Conservation (phyloP, 192 early-diverging fungal species). For the Mortierella claussenii region DNA sequence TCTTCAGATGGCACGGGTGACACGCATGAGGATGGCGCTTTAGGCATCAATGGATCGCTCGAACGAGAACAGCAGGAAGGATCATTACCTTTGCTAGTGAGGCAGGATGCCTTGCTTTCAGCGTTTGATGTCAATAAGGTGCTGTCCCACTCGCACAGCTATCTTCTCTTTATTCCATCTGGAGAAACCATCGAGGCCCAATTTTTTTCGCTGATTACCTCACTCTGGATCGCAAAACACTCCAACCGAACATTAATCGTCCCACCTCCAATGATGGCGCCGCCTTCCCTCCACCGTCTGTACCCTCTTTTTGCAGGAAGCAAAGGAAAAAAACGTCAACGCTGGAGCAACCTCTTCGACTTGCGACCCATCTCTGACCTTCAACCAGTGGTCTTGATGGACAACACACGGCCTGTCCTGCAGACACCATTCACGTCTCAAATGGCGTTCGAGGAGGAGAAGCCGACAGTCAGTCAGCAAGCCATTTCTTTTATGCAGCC, state of each 20-base stretch:
- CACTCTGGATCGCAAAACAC: conserved; percentile 50
- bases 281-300: conserved; percentile 19
- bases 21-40: background rate
- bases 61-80: background rate
- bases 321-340: conserved; percentile 33
- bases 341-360: conserved; percentile 43
- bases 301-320: conserved; percentile 29
- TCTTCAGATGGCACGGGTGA: background rate
- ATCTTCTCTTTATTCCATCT: conserved; percentile 37
- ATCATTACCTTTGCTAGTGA: background rate
- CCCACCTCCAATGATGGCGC: conserved; percentile 44
- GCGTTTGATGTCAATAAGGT: conserved; percentile 26
- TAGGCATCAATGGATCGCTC: background rate
- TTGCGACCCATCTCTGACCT: background rate
- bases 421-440: conserved; percentile 35
- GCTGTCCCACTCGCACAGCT: conserved; percentile 20
- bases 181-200: conserved; percentile 48
- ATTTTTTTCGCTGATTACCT: conserved; percentile 30
- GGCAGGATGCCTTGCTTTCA: conserved; percentile 3
- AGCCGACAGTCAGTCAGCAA: conserved; percentile 17
- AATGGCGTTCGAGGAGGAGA: conserved; percentile 41
- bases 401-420: conserved; percentile 22
- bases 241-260: conserved; percentile 41
- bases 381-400: conserved; percentile 20
- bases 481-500: background rate